phyloP scores from a whole-genome alignment of 2,329 filamentous ascomycete genomes.

The Fusarium nematophilum region DNA sequence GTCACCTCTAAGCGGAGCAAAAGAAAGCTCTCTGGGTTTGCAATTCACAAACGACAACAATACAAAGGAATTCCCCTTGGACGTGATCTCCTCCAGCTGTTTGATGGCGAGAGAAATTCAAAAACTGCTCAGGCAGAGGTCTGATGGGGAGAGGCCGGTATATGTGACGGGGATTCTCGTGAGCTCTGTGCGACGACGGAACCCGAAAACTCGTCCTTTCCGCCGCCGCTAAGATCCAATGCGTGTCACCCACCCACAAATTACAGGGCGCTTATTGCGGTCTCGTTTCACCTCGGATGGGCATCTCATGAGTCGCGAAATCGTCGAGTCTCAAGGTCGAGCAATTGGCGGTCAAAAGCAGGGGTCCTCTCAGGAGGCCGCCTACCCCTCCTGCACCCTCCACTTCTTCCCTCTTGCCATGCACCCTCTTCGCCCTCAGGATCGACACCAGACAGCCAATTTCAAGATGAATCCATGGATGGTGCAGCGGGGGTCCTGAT shows the following conservation, averaged over 20 bases:
- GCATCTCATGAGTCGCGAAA: background rate
- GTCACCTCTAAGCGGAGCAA: background rate
- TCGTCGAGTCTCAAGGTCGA: background rate
- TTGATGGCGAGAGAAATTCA: background rate
- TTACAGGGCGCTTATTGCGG: background rate
- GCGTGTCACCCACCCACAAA: background rate
- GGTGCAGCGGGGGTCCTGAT: background rate
- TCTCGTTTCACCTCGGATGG: background rate
- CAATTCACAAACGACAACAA: background rate
- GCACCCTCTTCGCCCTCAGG: no score
- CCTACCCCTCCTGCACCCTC: background rate
- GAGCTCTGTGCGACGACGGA: background rate
- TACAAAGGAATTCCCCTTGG: background rate
- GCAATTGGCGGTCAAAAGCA: background rate
- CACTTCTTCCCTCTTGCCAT: background rate
- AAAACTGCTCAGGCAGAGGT: background rate
- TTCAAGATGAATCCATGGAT: background rate
- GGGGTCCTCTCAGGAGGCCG: background rate
- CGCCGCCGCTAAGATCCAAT: background rate
- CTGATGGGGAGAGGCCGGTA: background rate
- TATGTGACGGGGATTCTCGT: background rate
- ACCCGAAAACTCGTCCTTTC: background rate
- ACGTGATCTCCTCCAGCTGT: background rate
- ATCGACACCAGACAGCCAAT: background rate
- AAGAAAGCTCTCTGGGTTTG: background rate